Evolutionary conservation across 1,284 basidiomycete genomes (phyloP), one percentile per base, ranked within the genome.

Genomic region (Ceratobasidium sp.): DNA sequence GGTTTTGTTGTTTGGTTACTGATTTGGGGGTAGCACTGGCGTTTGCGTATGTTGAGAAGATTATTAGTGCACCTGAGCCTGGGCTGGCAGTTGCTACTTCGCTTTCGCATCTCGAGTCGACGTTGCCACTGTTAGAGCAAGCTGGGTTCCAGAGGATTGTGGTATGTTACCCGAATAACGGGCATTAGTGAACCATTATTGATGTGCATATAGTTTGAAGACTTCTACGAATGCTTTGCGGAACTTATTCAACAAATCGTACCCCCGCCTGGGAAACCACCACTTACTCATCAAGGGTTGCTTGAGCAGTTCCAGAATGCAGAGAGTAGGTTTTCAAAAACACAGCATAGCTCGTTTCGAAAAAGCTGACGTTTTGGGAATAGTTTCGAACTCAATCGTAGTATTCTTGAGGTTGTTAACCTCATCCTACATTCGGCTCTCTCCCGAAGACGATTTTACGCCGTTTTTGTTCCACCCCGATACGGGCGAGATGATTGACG

Each of bases 401-500:
- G 88, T 92, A 79, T 94, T 91, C 83, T 88, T 97, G 81, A 90
- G 96, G 56, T 87, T 97, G 70, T 86, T 96, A 26, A 94, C 96
- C 77, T 94, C 94, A 0, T 93, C 95, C 0, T 91, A 95, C 84
- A 93, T 97, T 81, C 91, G 93, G 20, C 84, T 88, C 4, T 88
- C 94, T 80, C 86, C 89, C 0, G 60, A 63, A 39, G 90, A 91
- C 15, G 85, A 88, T 75, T 96, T 92, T 83, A 87, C 88, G 13
- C 90, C 90, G 2, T 96, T 96, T 86, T 88, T 97, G 6, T 89
- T 94, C 81, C 90, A 95, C 79, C 93, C 93, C 0, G 91, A 93
- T 56, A 89, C 90, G 0, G 90, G 90, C 51, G 89, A 91, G 66
- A 88, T 85, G 2, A 88, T 94, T 82, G 86, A 87, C 1, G 86